Evolutionary conservation across 805 yeast species (phyloP).

Genomic region (Cyberlindnera xishuangbannaensis): DNA sequence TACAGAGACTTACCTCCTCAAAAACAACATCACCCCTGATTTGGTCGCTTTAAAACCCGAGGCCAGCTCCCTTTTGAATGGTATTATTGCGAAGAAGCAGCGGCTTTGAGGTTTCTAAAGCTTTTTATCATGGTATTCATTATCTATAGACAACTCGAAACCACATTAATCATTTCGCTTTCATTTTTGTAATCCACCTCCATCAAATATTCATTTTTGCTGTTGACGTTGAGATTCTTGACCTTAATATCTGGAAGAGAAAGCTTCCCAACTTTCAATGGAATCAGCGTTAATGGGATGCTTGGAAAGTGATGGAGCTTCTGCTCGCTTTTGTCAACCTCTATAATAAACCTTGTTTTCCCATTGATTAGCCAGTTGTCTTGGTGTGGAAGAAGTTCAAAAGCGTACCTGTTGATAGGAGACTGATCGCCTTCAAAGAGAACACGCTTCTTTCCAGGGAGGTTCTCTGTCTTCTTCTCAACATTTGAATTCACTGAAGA

Average conservation of each 20-base stretch:
- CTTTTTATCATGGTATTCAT: constrained; percentile 1
- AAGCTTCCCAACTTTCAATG: constrained; percentile 71
- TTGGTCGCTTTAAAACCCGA: constrained; percentile 71
- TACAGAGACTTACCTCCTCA: constrained; percentile 56
- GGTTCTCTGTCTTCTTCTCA: constrained; percentile 1
- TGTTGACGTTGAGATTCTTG: constrained; percentile 25
- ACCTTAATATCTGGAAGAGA: constrained; percentile 58
- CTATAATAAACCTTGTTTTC: constrained; percentile 46
- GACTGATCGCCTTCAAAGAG: constrained; percentile 18
- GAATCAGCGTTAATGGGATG: constrained; percentile 49
- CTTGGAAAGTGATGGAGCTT: constrained; percentile 14
- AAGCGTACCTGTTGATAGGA: constrained; percentile 31
- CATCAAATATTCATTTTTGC: constrained; percentile 34
- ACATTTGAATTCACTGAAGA: constrained; percentile 28
- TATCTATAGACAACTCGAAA: constrained; percentile 41
- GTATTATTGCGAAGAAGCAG: constrained; percentile 8
- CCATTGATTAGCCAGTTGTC: constrained; percentile 87
- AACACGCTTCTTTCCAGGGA: constrained; percentile 17
- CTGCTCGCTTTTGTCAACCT: constrained; percentile 25
- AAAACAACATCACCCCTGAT: constrained; percentile 48
- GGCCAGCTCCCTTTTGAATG: constrained; percentile 49
- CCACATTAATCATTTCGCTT: constrained; percentile 61
- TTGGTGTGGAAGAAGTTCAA: constrained; percentile 43
- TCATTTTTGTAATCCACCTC: constrained; percentile 66
- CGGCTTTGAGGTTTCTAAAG: too few relatives aligned